phyloP scores from a whole-genome alignment of 2,329 filamentous ascomycete genomes.

The Alternaria conjuncta region DNA sequence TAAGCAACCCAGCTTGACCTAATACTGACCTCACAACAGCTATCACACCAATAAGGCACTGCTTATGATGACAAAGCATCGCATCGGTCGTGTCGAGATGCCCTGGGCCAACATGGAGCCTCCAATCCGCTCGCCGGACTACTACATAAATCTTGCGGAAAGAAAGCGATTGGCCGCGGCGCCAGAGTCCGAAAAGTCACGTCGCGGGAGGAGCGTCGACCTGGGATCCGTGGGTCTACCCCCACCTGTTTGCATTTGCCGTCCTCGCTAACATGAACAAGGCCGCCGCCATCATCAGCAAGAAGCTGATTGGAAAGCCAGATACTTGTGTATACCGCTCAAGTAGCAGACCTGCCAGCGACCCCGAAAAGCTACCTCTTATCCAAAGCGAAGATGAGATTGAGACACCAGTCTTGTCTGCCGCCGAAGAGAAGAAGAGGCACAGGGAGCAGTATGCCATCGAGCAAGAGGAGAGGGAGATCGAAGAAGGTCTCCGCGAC shows the following conservation, averaged over 20 bases:
- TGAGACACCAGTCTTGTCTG: constrained; percentile 4
- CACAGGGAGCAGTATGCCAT: constrained; percentile 42
- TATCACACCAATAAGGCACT: constrained; percentile 64
- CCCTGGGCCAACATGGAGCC: constrained; percentile 66
- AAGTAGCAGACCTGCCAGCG: constrained; percentile 14
- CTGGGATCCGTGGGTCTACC: constrained; percentile 35
- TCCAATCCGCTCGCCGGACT: constrained; percentile 62
- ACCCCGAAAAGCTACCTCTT: constrained; percentile 34
- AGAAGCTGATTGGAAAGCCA: constrained; percentile 29
- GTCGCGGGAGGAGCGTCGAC: constrained; percentile 33
- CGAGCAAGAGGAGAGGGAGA: constrained; percentile 46
- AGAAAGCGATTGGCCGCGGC: constrained; percentile 10
- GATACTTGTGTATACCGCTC: constrained; percentile 31
- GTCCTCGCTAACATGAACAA: constrained; percentile 27
- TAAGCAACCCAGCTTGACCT: constrained; percentile 23
- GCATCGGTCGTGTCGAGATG: constrained; percentile 63
- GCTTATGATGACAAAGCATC: constrained; percentile 65
- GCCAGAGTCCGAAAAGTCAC: constrained; percentile 14
- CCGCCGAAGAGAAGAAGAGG: constrained; percentile 22
- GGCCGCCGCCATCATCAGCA: constrained; percentile 35
- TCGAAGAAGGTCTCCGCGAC: constrained; percentile 43
- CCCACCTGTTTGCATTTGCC: constrained; percentile 3
- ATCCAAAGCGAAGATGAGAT: constrained; percentile 11
- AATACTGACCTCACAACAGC: constrained; percentile 49
- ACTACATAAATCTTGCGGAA: constrained; percentile 35